phyloP scores from a whole-genome alignment of 306 rosid genomes.

The Boehmeria nivea region DNA sequence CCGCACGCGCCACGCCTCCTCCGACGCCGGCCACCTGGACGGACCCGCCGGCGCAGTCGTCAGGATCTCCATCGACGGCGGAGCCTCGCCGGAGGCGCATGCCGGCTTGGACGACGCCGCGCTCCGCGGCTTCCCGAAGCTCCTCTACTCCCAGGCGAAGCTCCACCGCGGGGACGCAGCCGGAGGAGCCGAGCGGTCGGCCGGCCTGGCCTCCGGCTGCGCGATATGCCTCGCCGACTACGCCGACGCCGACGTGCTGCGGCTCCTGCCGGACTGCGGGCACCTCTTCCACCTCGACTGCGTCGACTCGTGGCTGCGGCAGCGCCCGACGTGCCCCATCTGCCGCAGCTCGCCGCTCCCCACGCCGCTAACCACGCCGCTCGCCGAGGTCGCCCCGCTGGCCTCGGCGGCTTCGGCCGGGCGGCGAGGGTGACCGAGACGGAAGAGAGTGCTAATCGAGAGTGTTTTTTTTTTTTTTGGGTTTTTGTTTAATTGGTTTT shows the following conservation, averaged over 20 bases:
- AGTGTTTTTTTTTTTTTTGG: no score
- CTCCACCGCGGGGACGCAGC: background rate
- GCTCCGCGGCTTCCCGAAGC: slow-evolving; percentile 7
- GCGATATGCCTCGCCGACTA: slow-evolving; percentile 24
- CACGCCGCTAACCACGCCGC: slow-evolving; percentile 13
- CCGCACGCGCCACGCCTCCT: background rate
- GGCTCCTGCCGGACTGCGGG: slow-evolving; percentile 30
- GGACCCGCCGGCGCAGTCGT: background rate
- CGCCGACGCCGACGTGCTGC: slow-evolving; percentile 8
- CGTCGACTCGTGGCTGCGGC: slow-evolving; percentile 22
- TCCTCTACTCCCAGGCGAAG: slow-evolving; percentile 16
- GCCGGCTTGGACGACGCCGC: slow-evolving; percentile 8
- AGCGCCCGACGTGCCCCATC: slow-evolving; percentile 16
- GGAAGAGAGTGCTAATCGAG: no score
- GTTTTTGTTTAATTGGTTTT: no score
- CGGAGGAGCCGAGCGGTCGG: no score
- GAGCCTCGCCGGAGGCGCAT: no score
- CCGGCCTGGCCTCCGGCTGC: background rate
- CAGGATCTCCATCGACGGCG: background rate
- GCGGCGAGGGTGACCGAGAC: background rate
- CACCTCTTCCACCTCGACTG: slow-evolving; percentile 21
- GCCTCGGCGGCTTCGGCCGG: background rate
- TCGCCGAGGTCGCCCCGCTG: slow-evolving; percentile 18
- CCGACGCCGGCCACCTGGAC: background rate
- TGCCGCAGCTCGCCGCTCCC: slow-evolving; percentile 15